Percentiles rank a stretch among this genome's conserved stretches.
Evolutionary conservation across 257 asterid species (phyloP).

Genomic region (Ocimum tenuiflorum): DNA sequence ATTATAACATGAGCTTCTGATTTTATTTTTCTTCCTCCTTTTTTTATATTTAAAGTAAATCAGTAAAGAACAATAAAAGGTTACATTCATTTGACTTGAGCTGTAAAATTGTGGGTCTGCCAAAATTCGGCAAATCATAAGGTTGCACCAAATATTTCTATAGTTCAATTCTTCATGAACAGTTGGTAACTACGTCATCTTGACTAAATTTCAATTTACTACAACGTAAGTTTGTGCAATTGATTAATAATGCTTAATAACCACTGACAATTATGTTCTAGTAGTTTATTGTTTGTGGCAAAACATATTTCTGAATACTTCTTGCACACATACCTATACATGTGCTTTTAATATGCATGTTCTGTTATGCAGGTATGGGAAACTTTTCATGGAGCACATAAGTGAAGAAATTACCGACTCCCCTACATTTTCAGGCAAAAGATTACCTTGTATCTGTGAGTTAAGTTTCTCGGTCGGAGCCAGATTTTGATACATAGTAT

Average conservation of each 20-base stretch:
- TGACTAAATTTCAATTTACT: too few relatives aligned
- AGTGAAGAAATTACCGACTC: constrained; percentile 61
- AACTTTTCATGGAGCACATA: constrained; percentile 66
- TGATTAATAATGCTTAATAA: background rate
- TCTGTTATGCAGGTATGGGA: constrained; percentile 57
- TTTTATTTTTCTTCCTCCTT: background rate
- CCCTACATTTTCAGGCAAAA: constrained; percentile 74
- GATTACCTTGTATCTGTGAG: background rate
- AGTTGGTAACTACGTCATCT: too few relatives aligned
- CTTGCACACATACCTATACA: background rate
- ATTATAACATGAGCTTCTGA: background rate
- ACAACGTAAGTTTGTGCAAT: background rate
- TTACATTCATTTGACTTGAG: constrained; percentile 6
- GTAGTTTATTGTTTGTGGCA: constrained; percentile 2
- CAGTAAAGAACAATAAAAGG: background rate
- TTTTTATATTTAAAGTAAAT: background rate
- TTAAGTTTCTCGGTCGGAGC: constrained; percentile 21
- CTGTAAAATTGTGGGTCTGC: constrained; percentile 5
- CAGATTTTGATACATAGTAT: constrained; percentile 5
- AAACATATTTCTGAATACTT: constrained; percentile 1
- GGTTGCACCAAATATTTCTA: background rate
- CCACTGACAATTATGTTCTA: background rate
- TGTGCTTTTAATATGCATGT: constrained; percentile 8
- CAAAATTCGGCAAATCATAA: background rate
- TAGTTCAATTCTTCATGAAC: background rate